Conservation (phyloP, 768 basidiomycete species). For the Rhodotorula graminis region DNA sequence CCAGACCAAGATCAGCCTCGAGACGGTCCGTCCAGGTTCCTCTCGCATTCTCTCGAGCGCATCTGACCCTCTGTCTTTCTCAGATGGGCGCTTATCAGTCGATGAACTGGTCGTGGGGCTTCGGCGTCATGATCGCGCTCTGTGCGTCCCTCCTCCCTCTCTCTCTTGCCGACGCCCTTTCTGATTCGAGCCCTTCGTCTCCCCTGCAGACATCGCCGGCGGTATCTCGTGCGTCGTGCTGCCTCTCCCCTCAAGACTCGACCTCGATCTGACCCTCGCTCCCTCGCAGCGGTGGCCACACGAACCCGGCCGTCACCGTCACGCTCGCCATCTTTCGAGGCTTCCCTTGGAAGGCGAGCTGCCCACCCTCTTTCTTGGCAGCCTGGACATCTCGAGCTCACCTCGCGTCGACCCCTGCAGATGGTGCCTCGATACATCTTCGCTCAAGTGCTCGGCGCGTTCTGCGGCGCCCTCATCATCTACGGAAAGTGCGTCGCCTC, state of each 20-base stretch:
- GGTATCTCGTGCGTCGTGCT: conserved; percentile 18
- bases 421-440: conserved; percentile 35
- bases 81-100: conserved; percentile 4
- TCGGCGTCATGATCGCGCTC: conserved; percentile 25
- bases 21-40: not conserved
- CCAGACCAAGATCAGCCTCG: conserved; percentile 24
- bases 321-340: conserved; percentile 29
- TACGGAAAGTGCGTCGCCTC: conserved; percentile 23
- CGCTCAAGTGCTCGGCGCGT: conserved; percentile 29
- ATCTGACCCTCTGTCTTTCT: not conserved
- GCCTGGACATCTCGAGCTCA: not conserved
- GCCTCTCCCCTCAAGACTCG: too few species aligned
- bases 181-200: not conserved
- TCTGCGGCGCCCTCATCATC: conserved; percentile 29
- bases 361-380: too few species aligned
- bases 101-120: conserved; percentile 25
- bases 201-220: conserved; percentile 21
- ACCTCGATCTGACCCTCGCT: not conserved
- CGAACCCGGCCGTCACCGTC: conserved; percentile 27
- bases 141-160: not conserved
- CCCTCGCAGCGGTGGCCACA: conserved; percentile 23
- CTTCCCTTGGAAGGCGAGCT: conserved; percentile 34
- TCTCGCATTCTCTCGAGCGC: not conserved
- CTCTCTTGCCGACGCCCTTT: not conserved
- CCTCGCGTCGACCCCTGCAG: not conserved